Base-by-base conservation (phyloP, 208 protist genomes). In the Trypanosoma boissoni region DNA sequence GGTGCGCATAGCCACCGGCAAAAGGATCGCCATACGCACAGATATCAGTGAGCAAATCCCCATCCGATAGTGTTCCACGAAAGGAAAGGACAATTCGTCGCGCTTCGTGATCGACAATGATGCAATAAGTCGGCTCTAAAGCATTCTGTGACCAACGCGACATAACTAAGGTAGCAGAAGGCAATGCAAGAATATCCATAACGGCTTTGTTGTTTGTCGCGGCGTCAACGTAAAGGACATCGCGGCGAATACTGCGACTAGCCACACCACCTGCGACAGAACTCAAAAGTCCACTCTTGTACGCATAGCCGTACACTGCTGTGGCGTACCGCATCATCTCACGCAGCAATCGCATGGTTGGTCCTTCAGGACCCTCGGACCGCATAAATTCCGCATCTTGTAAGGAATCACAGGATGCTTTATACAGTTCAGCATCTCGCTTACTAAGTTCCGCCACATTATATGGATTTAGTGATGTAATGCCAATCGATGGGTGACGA, bases 11-110 rank as follows among this genome's bases (percentile, higher is more conserved):
- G 28, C 76, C 74, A 9, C 76, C 82, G 31, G 69, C 74, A 48
- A 89, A 89, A 0, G 64, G 68, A 24, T 74, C 57, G 1, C 53
- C 65, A 41, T 74, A 56, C 2, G 76, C 82, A 46, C 75, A 81
- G 18, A 81, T 52, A 45, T 89, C 82, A 20, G 72, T 83, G 39
- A 86, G 64, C 18, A 89, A 72, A 44, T 89, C 82, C 9, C 60
- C 69, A 41, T 80, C 72, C 32, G 62, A 74, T 27, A 86, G 44
- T 31, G 78, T 86, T n/a, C 82, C 82, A 6, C 82, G 74, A 55
- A 89, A 89, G 3, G 75, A 39, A 18, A 85, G 58, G 21, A 89
- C 76, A 34, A 89, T 81, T 51, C 68, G 66, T 27, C 51, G 55
- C 18, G 68, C 39, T n/a, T 41, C 48, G 53, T 83, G 64, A 39